A percentile compares a stretch with the other conserved stretches of the same genome.
phyloP scores from a whole-genome alignment of 768 basidiomycete genomes.

The Hericium alpestre region DNA sequence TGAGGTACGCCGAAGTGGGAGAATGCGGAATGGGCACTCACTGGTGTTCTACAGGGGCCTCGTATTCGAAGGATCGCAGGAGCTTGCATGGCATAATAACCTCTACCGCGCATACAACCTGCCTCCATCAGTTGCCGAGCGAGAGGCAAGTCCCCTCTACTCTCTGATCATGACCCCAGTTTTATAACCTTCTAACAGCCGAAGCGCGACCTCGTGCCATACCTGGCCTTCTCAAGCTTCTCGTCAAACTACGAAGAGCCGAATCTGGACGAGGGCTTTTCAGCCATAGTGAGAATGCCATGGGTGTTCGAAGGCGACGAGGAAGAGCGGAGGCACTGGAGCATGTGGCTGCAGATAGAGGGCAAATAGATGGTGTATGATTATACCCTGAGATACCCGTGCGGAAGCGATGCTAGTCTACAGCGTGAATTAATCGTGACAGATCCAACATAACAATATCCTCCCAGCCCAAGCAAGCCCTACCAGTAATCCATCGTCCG shows the following conservation, averaged over 20 bases:
- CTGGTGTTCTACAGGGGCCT: constrained; percentile 45
- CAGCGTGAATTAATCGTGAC: neutral
- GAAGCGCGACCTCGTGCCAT: constrained; percentile 45
- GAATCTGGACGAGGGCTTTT: constrained; percentile 55
- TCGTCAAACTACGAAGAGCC: constrained; percentile 60
- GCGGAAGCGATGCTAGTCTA: too few species aligned
- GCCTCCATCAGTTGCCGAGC: constrained; percentile 31
- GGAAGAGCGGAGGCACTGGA: constrained; percentile 64
- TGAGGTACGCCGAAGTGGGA: constrained; percentile 33
- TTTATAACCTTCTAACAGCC: constrained; percentile 23
- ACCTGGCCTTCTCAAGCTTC: constrained; percentile 48
- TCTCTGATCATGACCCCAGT: neutral
- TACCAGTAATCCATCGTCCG: constrained; percentile 40
- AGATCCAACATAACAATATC: neutral
- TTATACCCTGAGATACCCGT: too few species aligned
- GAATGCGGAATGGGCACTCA: too few species aligned
- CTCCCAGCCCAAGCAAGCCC: neutral
- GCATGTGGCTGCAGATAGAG: constrained; percentile 77
- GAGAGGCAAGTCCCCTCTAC: constrained; percentile 27
- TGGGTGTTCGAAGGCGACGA: constrained; percentile 73
- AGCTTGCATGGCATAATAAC: constrained; percentile 90
- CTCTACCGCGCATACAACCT: constrained; percentile 69
- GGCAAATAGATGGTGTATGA: constrained; percentile 35
- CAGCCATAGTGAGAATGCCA: constrained; percentile 65
- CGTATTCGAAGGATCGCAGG: constrained; percentile 61